phyloP scores from a whole-genome alignment of 2,329 filamentous ascomycete species.

The Plenodomus lindquistii region DNA sequence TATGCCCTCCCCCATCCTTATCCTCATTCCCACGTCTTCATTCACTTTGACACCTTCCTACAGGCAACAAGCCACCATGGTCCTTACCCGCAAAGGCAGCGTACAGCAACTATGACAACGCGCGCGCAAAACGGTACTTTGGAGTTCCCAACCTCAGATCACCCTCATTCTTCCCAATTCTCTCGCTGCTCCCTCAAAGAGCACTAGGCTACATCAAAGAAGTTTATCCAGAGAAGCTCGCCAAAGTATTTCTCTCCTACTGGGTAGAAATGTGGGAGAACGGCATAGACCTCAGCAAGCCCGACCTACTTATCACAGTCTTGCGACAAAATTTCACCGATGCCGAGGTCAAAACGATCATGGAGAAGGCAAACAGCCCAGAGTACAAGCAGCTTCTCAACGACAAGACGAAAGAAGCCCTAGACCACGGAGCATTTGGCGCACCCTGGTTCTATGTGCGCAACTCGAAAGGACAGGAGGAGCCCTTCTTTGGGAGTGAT shows the following conservation, averaged over 20 bases:
- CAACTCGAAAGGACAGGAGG: slow-evolving; percentile 60
- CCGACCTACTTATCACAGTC: slow-evolving; percentile 54
- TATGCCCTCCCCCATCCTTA: slow-evolving; percentile 17
- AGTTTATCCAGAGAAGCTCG: slow-evolving; percentile 54
- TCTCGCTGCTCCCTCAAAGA: slow-evolving; percentile 64
- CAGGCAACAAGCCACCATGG: slow-evolving; percentile 78
- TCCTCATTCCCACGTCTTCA: slow-evolving; percentile 5
- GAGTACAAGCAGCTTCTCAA: slow-evolving; percentile 60
- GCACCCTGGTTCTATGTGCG: slow-evolving; percentile 75
- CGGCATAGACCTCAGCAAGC: slow-evolving; percentile 63
- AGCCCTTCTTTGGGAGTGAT: slow-evolving; percentile 80
- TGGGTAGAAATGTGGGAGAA: slow-evolving; percentile 67
- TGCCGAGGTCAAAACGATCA: slow-evolving; percentile 59
- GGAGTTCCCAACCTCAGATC: slow-evolving; percentile 47
- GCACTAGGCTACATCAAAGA: slow-evolving; percentile 69
- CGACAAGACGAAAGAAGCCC: slow-evolving; percentile 62
- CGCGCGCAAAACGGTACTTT: slow-evolving; percentile 58
- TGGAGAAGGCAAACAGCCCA: slow-evolving; percentile 56
- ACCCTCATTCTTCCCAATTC: slow-evolving; percentile 58
- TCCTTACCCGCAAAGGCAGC: slow-evolving; percentile 67
- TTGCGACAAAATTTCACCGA: slow-evolving; percentile 54
- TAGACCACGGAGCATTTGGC: slow-evolving; percentile 72
- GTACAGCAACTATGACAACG: slow-evolving; percentile 58
- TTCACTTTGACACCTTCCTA: background rate
- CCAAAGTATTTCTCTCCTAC: slow-evolving; percentile 58